A percentile compares a stretch with the other conserved stretches of the same genome.
Evolutionary conservation across 768 basidiomycete genomes (phyloP).

Genomic region (Lactarius sanguifluus): DNA sequence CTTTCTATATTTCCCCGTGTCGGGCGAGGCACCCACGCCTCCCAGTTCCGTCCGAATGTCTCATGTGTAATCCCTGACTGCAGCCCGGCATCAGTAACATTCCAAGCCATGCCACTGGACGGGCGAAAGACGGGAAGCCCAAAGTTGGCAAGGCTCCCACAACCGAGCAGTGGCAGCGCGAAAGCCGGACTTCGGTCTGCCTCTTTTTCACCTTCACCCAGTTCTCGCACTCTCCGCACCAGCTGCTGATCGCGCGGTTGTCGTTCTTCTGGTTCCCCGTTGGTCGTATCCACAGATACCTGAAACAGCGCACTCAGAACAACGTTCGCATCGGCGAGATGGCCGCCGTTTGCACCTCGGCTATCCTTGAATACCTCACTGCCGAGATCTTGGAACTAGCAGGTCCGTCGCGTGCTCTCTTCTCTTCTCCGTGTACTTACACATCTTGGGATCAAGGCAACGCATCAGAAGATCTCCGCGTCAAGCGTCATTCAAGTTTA

Average conservation of each 20-base stretch:
- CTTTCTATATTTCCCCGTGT: neutral
- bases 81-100: neutral
- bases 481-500: conserved; percentile 85
- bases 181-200: conserved; percentile 26
- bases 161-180: conserved; percentile 8
- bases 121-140: conserved; percentile 17
- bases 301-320: conserved; percentile 89
- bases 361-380: conserved; percentile 93
- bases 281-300: conserved; percentile 94
- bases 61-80: neutral
- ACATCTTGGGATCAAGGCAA: conserved; percentile 58
- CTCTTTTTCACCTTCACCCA: neutral
- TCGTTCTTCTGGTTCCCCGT: conserved; percentile 73
- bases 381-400: conserved; percentile 96
- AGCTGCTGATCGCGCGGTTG: neutral
- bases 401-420: conserved; percentile 48
- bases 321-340: conserved; percentile 97
- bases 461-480: conserved; percentile 94
- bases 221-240: no score
- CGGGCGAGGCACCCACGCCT: neutral
- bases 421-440: neutral
- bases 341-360: conserved; percentile 94
- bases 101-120: conserved; percentile 1
- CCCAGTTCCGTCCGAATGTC: neutral
- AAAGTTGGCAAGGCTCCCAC: conserved; percentile 2